These are phyloP conservation scores for Gymnopilus junonius DNA, from an alignment of 768 basidiomycete species.

Conservation along the genomic window DNA sequence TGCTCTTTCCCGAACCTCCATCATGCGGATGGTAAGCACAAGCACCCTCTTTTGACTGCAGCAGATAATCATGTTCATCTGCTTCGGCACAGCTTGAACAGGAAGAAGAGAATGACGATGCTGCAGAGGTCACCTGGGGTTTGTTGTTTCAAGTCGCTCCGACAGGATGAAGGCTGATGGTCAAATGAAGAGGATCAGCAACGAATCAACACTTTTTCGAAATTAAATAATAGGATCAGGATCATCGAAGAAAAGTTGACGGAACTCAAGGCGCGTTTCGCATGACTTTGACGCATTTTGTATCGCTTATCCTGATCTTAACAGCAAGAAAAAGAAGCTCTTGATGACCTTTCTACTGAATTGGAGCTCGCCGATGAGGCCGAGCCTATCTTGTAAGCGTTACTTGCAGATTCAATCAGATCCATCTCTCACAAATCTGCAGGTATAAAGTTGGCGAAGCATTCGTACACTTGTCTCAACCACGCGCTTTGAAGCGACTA, in stretches of 20 bases:
- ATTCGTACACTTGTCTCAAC: constrained; percentile 79
- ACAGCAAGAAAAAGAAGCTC: constrained; percentile 93
- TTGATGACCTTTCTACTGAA: constrained; percentile 87
- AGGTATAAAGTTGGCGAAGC: constrained; percentile 93
- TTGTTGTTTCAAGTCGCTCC: constrained; percentile 28
- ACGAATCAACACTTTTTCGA: constrained; percentile 90
- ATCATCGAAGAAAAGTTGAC: constrained; percentile 74
- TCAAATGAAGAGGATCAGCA: constrained; percentile 74
- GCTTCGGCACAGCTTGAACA: constrained; percentile 58
- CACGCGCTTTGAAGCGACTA: constrained; percentile 71
- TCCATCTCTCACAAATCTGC: neutral
- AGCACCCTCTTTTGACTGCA: constrained; percentile 2
- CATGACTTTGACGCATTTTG: neutral
- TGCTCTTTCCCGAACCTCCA: constrained; percentile 16
- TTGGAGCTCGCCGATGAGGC: constrained; percentile 91
- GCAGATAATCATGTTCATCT: constrained; percentile 7
- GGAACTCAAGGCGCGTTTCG: constrained; percentile 64
- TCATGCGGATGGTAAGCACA: constrained; percentile 34
- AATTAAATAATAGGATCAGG: constrained; percentile 80
- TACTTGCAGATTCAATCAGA: neutral
- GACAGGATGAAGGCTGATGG: constrained; percentile 9
- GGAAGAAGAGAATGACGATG: constrained; percentile 77
- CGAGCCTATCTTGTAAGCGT: constrained; percentile 70
- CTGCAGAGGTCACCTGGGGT: constrained; percentile 88
- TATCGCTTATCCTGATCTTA: constrained; percentile 10